Evolutionary conservation across 2,329 filamentous ascomycete species (phyloP).

Genomic region (Kalaharituber pfeilii): DNA sequence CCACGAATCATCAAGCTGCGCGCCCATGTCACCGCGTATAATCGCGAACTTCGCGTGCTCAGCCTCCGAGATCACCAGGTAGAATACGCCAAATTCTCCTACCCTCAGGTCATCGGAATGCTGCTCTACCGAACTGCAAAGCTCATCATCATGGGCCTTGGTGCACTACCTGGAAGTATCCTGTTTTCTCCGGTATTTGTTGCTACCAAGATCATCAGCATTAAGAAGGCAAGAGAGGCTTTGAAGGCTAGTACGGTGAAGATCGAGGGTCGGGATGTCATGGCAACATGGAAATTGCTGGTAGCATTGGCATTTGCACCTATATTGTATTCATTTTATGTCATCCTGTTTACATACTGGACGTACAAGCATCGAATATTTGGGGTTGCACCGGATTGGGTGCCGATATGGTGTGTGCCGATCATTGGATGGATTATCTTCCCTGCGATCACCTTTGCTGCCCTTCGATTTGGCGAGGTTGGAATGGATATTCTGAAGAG

Average conservation of each 20-base stretch:
- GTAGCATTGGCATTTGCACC: slow-evolving; percentile 74
- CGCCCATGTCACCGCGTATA: slow-evolving; percentile 65
- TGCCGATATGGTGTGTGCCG: slow-evolving; percentile 63
- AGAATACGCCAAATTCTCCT: slow-evolving; percentile 71
- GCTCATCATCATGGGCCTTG: slow-evolving; percentile 55
- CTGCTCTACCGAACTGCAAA: slow-evolving; percentile 68
- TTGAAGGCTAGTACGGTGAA: slow-evolving; percentile 77
- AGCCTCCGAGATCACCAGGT: slow-evolving; percentile 89
- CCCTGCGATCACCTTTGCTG: slow-evolving; percentile 76
- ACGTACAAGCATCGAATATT: slow-evolving; percentile 65
- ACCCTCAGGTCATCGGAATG: slow-evolving; percentile 54
- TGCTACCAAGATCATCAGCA: slow-evolving; percentile 64
- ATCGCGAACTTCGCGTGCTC: slow-evolving; percentile 66
- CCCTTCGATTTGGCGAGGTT: slow-evolving; percentile 88
- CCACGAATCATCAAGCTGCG: slow-evolving; percentile 61
- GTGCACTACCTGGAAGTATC: slow-evolving; percentile 68
- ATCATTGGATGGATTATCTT: slow-evolving; percentile 62
- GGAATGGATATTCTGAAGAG: slow-evolving; percentile 98
- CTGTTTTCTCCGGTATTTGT: slow-evolving; percentile 83
- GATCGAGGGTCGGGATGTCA: slow-evolving; percentile 71
- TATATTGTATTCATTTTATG: slow-evolving; percentile 67
- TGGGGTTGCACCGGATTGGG: slow-evolving; percentile 62
- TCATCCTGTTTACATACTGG: slow-evolving; percentile 54
- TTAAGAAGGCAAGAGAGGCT: slow-evolving; percentile 65
- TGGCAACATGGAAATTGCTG: slow-evolving; percentile 85